phyloP scores from a whole-genome alignment of 495 filamentous ascomycete species.

The Pseudomonodictys pantanalensis region DNA sequence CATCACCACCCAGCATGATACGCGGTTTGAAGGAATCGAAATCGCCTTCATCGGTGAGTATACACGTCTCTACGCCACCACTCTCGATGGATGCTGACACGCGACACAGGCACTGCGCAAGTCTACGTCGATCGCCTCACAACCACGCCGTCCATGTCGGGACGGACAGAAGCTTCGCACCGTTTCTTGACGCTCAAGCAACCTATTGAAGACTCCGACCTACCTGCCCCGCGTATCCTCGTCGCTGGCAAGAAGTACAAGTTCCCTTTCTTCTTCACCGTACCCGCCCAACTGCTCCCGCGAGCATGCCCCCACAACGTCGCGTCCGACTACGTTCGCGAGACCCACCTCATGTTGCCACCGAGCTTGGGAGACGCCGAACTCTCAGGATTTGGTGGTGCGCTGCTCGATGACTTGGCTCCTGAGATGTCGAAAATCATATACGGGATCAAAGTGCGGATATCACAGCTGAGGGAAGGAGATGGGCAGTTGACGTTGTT shows the following conservation, averaged over 20 bases:
- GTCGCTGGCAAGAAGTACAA: slow-evolving; percentile 64
- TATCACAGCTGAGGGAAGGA: slow-evolving; percentile 45
- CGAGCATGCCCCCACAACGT: slow-evolving; percentile 58
- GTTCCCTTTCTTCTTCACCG: slow-evolving; percentile 84
- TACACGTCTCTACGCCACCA: neutral
- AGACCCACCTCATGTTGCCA: slow-evolving; percentile 74
- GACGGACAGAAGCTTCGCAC: slow-evolving; percentile 53
- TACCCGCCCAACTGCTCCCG: slow-evolving; percentile 69
- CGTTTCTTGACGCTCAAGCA: slow-evolving; percentile 79
- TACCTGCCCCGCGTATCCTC: slow-evolving; percentile 67
- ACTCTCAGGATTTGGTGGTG: slow-evolving; percentile 48
- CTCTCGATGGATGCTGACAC: neutral
- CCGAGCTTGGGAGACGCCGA: slow-evolving; percentile 72
- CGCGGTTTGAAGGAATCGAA: slow-evolving; percentile 73
- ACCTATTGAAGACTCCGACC: slow-evolving; percentile 65
- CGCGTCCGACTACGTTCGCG: slow-evolving; percentile 57
- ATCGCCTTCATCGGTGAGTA: slow-evolving; percentile 73
- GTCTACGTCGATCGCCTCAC: slow-evolving; percentile 53
- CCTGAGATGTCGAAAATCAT: slow-evolving; percentile 76
- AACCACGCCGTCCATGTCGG: slow-evolving; percentile 47
- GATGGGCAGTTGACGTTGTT: slow-evolving; percentile 48
- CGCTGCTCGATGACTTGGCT: slow-evolving; percentile 70
- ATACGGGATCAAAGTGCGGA: slow-evolving; percentile 65
- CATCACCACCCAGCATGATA: slow-evolving; percentile 62
- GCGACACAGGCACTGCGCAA: slow-evolving; percentile 44